Percentiles rank a stretch among this genome's conserved stretches.
These are phyloP conservation scores for Silene conica DNA, from an alignment of 148 eudicot species.

Conservation along the genomic window DNA sequence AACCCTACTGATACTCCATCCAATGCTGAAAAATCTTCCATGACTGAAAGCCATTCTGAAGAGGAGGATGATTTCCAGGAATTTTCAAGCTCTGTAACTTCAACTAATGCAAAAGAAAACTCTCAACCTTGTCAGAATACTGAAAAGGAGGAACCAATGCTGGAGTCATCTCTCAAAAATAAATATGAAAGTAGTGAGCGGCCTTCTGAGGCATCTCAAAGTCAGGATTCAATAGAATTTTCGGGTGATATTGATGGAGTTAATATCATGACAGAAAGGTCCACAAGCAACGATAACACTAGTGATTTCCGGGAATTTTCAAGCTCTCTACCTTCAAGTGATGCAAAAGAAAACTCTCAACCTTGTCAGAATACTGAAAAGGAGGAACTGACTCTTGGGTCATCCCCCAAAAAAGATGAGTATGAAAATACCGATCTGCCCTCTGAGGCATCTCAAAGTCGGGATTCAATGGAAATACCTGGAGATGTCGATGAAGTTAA, in stretches of 20 bases:
- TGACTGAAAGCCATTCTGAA: slow-evolving; percentile 17
- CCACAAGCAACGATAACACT: slow-evolving; percentile 14
- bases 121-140: slow-evolving; percentile 21
- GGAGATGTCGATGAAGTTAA: slow-evolving; percentile 21
- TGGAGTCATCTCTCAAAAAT: background rate
- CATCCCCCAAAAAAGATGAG: background rate
- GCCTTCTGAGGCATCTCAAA: background rate
- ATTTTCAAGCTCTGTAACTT: slow-evolving; percentile 13
- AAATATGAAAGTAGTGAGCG: background rate
- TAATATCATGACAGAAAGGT: slow-evolving; percentile 14
- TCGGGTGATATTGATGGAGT: slow-evolving; percentile 17
- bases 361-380: slow-evolving; percentile 17
- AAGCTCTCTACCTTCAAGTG: slow-evolving; percentile 13
- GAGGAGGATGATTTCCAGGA: slow-evolving; percentile 20
- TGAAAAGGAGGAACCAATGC: slow-evolving; percentile 15
- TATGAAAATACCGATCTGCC: background rate
- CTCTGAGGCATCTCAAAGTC: background rate
- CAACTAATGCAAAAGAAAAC: slow-evolving; percentile 9
- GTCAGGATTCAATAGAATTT: background rate
- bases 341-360: slow-evolving; percentile 18
- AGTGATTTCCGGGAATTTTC: slow-evolving; percentile 15
- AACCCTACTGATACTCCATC: slow-evolving; percentile 24
- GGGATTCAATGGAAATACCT: background rate
- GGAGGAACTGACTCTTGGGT: slow-evolving; percentile 12
- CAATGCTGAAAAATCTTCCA: slow-evolving; percentile 27